Conservation (phyloP, 2,329 filamentous ascomycete species). For the Colletotrichum magnum region DNA sequence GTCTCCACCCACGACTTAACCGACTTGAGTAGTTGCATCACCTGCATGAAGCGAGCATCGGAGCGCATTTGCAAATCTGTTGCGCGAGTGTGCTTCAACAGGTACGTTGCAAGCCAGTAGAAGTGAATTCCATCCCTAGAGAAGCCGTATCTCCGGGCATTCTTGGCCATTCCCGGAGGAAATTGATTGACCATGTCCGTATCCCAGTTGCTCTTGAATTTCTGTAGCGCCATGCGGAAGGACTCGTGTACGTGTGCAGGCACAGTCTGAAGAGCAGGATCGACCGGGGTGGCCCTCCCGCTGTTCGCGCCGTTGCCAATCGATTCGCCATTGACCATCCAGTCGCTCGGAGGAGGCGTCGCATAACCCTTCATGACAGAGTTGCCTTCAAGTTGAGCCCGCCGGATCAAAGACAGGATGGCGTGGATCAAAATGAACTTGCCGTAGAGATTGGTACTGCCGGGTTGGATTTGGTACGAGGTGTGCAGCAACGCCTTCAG, state of each 20-base stretch:
- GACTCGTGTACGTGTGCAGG: constrained; percentile 63
- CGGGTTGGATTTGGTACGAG: constrained; percentile 71
- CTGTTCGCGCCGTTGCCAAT: constrained; percentile 55
- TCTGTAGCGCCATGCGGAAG: constrained; percentile 72
- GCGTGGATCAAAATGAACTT: constrained; percentile 83
- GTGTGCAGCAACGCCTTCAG: constrained; percentile 73
- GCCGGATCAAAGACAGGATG: constrained; percentile 72
- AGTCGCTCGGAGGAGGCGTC: constrained; percentile 73
- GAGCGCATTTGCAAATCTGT: constrained; percentile 68
- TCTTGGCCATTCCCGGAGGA: constrained; percentile 63
- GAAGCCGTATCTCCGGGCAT: constrained; percentile 75
- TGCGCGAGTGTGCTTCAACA: constrained; percentile 71
- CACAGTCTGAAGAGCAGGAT: constrained; percentile 52
- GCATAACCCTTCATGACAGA: constrained; percentile 57
- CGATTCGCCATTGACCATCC: constrained; percentile 62
- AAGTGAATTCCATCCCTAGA: constrained; percentile 80
- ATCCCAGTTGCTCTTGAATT: constrained; percentile 82
- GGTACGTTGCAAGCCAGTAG: constrained; percentile 78
- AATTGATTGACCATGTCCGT: constrained; percentile 78
- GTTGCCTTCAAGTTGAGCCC: constrained; percentile 58
- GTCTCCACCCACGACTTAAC: constrained; percentile 73
- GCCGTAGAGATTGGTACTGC: constrained; percentile 78
- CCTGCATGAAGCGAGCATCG: constrained; percentile 72
- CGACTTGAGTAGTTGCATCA: constrained; percentile 73
- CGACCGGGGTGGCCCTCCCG: constrained; percentile 61